Percentiles rank a stretch among this genome's conserved stretches.
These are phyloP conservation scores for Niveomyces coronatus DNA, from an alignment of 2,329 filamentous ascomycete species.

Conservation along the genomic window DNA sequence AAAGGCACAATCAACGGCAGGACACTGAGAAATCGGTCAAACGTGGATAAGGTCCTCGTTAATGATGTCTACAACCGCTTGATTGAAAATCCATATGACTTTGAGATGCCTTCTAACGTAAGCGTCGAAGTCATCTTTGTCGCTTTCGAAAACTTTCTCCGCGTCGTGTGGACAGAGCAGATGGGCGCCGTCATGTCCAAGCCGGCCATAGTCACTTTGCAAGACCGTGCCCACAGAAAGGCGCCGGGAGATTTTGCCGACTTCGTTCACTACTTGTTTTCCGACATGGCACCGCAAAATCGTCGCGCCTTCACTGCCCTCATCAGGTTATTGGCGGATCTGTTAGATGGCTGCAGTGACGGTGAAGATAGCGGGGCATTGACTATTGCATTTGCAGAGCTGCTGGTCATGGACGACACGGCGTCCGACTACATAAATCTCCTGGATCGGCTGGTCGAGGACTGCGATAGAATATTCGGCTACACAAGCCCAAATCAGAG, in stretches of 20 bases:
- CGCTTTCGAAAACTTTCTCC: conserved; percentile 87
- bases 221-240: conserved; percentile 53
- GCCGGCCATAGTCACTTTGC: conserved; percentile 62
- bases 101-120: conserved; percentile 64
- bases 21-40: conserved; percentile 56
- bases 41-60: conserved; percentile 67
- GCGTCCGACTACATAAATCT: conserved; percentile 80
- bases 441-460: conserved; percentile 79
- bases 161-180: conserved; percentile 76
- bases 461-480: conserved; percentile 82
- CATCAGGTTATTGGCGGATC: conserved; percentile 74
- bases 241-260: conserved; percentile 65
- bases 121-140: conserved; percentile 79
- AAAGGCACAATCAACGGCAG: conserved; percentile 81
- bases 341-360: conserved; percentile 82
- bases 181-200: conserved; percentile 76
- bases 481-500: conserved; percentile 38
- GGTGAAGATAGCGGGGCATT: conserved; percentile 83
- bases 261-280: conserved; percentile 54
- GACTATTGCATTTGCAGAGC: conserved; percentile 79
- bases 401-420: conserved; percentile 67
- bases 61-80: conserved; percentile 87
- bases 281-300: conserved; percentile 59
- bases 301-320: conserved; percentile 71
- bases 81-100: conserved; percentile 71